Percentiles rank a stretch among this genome's conserved stretches.
These are phyloP conservation scores for Typha latifolia DNA, from an alignment of 176 grass and related monocot species.

Conservation along the genomic window DNA sequence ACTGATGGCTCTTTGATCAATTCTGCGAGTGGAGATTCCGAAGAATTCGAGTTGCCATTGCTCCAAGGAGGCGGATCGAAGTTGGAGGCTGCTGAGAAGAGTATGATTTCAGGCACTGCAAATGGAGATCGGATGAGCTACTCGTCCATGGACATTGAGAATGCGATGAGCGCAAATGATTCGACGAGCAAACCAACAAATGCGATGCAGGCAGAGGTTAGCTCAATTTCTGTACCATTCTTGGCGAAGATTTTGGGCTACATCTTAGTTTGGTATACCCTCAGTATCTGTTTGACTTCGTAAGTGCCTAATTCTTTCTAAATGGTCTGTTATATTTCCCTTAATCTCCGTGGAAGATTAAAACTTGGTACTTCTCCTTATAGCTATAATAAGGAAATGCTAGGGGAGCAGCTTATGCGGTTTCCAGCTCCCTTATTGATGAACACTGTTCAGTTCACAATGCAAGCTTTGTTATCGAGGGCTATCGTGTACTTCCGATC, in stretches of 20 bases:
- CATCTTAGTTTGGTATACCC: conserved; percentile 80
- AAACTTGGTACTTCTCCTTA: neutral
- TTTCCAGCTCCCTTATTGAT: conserved; percentile 96
- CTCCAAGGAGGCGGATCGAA: conserved; percentile 24
- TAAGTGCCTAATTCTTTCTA: conserved; percentile 44
- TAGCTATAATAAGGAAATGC: conserved; percentile 98
- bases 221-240: conserved; percentile 42
- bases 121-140: conserved; percentile 9
- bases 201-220: neutral
- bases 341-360: neutral
- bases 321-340: neutral
- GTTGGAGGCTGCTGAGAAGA: neutral
- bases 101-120: neutral
- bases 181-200: neutral
- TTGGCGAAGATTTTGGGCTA: conserved; percentile 60
- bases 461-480: conserved; percentile 79
- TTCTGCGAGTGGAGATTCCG: conserved; percentile 31
- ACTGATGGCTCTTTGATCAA: conserved; percentile 19
- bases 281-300: conserved; percentile 87
- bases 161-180: conserved; percentile 6
- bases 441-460: conserved; percentile 97
- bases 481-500: conserved; percentile 61
- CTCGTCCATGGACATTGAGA: conserved; percentile 58
- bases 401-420: conserved; percentile 67
- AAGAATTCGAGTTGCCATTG: conserved; percentile 76